Evolutionary conservation across 257 asterid species (phyloP).

Genomic region (Buddleja alternifolia): DNA sequence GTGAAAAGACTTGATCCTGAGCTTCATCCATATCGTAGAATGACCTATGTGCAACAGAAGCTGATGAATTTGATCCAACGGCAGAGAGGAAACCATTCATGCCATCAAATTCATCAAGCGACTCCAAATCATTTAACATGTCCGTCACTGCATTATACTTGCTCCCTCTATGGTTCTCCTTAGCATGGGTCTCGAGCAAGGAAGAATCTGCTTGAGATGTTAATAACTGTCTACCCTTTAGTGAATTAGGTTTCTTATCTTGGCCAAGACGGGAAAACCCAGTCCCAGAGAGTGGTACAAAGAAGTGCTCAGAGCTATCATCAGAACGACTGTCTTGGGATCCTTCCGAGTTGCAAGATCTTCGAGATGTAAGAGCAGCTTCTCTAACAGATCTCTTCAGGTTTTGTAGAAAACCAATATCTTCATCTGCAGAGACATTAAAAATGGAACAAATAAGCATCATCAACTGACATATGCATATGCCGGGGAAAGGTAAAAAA

Average conservation of each 20-base stretch:
- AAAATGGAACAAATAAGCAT: conserved; percentile 19
- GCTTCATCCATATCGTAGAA: conserved; percentile 77
- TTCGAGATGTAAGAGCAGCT: conserved; percentile 84
- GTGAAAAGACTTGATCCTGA: conserved; percentile 91
- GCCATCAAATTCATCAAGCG: conserved; percentile 76
- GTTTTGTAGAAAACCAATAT: conserved; percentile 68
- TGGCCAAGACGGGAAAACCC: conserved; percentile 64
- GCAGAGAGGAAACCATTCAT: conserved; percentile 72
- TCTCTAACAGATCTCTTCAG: conserved; percentile 93
- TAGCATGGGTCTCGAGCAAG: conserved; percentile 48
- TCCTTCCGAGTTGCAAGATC: conserved; percentile 58
- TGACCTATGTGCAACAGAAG: conserved; percentile 67
- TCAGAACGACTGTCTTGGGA: conserved; percentile 85
- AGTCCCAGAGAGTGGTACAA: conserved; percentile 75
- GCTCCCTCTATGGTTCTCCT: conserved; percentile 53
- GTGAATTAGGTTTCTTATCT: conserved; percentile 56
- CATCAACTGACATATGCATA: conserved; percentile 21
- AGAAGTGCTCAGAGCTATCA: conserved; percentile 90
- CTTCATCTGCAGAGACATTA: conserved; percentile 64
- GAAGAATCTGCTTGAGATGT: conserved; percentile 68
- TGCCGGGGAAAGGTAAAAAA: conserved; percentile 25
- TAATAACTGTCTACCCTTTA: conserved; percentile 56
- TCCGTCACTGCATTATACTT: conserved; percentile 65
- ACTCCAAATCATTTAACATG: conserved; percentile 65
- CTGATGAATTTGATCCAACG: conserved; percentile 73